These are phyloP conservation scores for Massospora cicadina DNA, from an alignment of 371 early-diverging fungal species.

Conservation along the genomic window DNA sequence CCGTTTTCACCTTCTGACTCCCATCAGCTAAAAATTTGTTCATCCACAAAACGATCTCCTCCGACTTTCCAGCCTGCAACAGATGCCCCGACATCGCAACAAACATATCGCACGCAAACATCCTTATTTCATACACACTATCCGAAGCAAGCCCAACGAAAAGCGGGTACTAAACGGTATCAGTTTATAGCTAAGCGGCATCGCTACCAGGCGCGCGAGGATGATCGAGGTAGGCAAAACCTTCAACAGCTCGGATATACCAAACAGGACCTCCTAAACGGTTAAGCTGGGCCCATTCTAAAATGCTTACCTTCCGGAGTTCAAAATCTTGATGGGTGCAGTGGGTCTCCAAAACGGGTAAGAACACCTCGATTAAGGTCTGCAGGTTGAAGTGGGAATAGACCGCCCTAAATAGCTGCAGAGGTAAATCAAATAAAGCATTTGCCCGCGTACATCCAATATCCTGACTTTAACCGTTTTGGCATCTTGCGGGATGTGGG, in stretches of 20 bases:
- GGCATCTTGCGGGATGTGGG: neutral
- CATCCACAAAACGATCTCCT: neutral
- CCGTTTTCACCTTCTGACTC: neutral
- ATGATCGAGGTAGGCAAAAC: neutral
- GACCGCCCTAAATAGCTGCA: neutral
- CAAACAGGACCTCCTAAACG: neutral
- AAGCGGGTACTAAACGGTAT: neutral
- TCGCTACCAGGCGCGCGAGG: neutral
- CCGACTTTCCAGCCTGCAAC: neutral
- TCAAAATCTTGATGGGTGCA: neutral
- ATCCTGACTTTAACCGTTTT: neutral
- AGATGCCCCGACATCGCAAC: neutral
- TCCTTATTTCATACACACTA: neutral
- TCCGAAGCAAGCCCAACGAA: neutral
- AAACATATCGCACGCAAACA: neutral
- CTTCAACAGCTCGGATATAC: neutral
- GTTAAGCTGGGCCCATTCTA: neutral
- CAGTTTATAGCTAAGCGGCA: no score
- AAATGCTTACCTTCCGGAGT: neutral
- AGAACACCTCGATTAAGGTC: slow-evolving; percentile 1
- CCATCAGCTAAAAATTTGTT: neutral
- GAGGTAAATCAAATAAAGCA: neutral
- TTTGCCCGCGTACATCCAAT: neutral
- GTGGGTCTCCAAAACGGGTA: neutral
- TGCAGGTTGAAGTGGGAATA: neutral